A percentile compares a stretch with the other conserved stretches of the same genome.
Conservation (phyloP, 2,329 filamentous ascomycete genomes). For the Clathrospora elynae region DNA sequence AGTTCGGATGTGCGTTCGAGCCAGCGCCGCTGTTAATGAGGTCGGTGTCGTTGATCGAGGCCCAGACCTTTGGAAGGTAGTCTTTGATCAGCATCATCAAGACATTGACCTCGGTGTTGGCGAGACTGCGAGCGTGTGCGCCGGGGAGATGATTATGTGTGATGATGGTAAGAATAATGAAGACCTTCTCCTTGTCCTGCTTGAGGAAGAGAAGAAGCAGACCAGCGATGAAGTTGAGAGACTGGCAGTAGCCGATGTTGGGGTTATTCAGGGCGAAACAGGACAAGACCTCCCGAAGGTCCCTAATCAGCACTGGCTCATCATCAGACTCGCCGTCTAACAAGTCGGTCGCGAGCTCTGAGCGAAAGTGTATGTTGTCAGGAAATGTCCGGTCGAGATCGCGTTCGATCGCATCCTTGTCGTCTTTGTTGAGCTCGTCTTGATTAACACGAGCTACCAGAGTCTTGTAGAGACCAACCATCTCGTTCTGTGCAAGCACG, state of each 20-base stretch:
- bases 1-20: slow-evolving; percentile 41
- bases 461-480: slow-evolving; percentile 70
- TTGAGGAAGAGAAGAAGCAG: slow-evolving; percentile 83
- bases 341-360: slow-evolving; percentile 50
- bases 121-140: slow-evolving; percentile 87
- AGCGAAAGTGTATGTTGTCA: slow-evolving; percentile 90
- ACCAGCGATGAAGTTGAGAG: slow-evolving; percentile 91
- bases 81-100: slow-evolving; percentile 87
- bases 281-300: slow-evolving; percentile 82
- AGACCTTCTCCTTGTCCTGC: slow-evolving; percentile 83
- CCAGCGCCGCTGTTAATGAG: slow-evolving; percentile 45
- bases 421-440: slow-evolving; percentile 67
- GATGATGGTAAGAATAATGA: slow-evolving; percentile 92
- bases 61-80: slow-evolving; percentile 80
- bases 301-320: slow-evolving; percentile 79
- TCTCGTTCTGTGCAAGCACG: slow-evolving; percentile 72
- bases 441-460: slow-evolving; percentile 70
- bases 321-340: slow-evolving; percentile 41
- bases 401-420: slow-evolving; percentile 89
- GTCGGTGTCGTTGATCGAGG: slow-evolving; percentile 82
- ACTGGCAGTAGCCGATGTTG: slow-evolving; percentile 92
- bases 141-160: slow-evolving; percentile 86
- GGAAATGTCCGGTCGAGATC: slow-evolving; percentile 94
- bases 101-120: slow-evolving; percentile 91
- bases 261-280: slow-evolving; percentile 92